Evolutionary conservation across 2,329 filamentous ascomycete species (phyloP).

Genomic region (Alternaria triticina): DNA sequence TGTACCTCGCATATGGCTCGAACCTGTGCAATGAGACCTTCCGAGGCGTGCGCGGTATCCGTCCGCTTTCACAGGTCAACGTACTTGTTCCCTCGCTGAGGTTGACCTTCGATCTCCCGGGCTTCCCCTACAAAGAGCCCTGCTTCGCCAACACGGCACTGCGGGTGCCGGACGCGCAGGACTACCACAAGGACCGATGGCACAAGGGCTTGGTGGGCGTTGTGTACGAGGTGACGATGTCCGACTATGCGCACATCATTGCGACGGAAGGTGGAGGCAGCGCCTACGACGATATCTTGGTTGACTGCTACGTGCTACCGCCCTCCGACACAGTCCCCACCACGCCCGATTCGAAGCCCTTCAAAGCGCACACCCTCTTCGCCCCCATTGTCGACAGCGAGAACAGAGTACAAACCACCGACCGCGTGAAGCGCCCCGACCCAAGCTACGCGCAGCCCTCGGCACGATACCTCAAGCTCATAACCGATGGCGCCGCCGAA

Average conservation of each 20-base stretch:
- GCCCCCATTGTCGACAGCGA: conserved; percentile 58
- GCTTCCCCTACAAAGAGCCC: conserved; percentile 84
- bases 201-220: conserved; percentile 86
- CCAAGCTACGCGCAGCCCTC: conserved; percentile 82
- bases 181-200: conserved; percentile 69
- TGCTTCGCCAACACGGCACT: conserved; percentile 85
- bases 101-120: conserved; percentile 84
- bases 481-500: conserved; percentile 79
- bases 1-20: conserved; percentile 78
- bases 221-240: conserved; percentile 88
- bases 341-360: conserved; percentile 66
- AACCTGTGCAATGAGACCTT: conserved; percentile 86
- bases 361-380: conserved; percentile 86
- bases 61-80: conserved; percentile 79
- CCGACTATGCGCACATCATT: conserved; percentile 85
- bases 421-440: conserved; percentile 65
- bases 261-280: conserved; percentile 87
- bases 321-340: conserved; percentile 66
- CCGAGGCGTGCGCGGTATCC: conserved; percentile 76
- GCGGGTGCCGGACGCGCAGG: conserved; percentile 50
- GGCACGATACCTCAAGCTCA: conserved; percentile 79
- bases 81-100: conserved; percentile 80
- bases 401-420: conserved; percentile 25
- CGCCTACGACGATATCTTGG: conserved; percentile 82
- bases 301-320: conserved; percentile 76